These are phyloP conservation scores for Nyssa sinensis DNA, from an alignment of 148 eudicot species.

Conservation along the genomic window DNA sequence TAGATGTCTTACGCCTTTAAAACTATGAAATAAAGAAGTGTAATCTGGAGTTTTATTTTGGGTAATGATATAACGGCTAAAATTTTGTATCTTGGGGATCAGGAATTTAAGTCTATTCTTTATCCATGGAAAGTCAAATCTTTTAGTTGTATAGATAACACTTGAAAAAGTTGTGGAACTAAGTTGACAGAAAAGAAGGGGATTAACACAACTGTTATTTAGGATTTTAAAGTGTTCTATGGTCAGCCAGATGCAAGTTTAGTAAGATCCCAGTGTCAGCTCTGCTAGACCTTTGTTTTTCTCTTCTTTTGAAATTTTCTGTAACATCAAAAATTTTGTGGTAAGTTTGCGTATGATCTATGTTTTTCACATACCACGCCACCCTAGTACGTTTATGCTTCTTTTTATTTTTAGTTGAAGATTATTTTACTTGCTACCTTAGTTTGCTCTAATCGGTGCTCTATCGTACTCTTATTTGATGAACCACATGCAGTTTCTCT, in stretches of 20 bases:
- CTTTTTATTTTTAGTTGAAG: neutral
- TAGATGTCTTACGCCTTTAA: neutral
- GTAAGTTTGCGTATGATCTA: too few relatives aligned
- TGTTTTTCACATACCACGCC: too few relatives aligned
- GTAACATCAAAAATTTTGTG: neutral
- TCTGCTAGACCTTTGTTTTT: neutral
- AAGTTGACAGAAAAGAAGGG: neutral
- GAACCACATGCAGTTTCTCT: too few relatives aligned
- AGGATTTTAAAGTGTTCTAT: neutral
- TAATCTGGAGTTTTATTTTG: too few relatives aligned
- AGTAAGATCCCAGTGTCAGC: neutral
- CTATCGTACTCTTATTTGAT: neutral
- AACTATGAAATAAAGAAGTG: neutral
- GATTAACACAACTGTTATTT: neutral
- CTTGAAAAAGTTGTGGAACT: neutral
- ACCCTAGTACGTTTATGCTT: too few relatives aligned
- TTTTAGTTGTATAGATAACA: too few relatives aligned
- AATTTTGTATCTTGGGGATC: too few relatives aligned
- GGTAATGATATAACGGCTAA: too few relatives aligned
- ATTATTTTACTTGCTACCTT: neutral
- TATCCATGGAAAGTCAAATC: neutral
- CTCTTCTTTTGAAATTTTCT: neutral
- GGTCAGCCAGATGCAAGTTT: neutral
- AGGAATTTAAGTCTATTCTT: too few relatives aligned
- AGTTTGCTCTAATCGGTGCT: neutral